These are phyloP conservation scores for Auriscalpium orientale DNA, from an alignment of 768 basidiomycete genomes.

Conservation along the genomic window DNA sequence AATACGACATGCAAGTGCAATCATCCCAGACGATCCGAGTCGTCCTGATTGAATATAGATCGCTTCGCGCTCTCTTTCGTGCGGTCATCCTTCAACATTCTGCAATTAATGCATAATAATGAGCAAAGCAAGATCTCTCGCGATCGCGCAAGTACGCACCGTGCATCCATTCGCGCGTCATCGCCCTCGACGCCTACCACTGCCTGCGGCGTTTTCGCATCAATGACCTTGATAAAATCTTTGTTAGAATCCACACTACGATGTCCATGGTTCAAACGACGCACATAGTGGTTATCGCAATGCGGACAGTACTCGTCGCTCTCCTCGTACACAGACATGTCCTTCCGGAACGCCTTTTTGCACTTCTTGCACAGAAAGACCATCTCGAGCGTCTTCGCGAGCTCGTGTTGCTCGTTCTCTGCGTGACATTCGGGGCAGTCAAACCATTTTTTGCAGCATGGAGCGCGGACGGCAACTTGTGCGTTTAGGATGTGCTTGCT, in stretches of 20 bases:
- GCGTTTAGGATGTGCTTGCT: slow-evolving; percentile 97
- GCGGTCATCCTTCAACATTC: slow-evolving; percentile 89
- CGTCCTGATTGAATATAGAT: slow-evolving; percentile 42
- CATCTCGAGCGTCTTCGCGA: slow-evolving; percentile 80
- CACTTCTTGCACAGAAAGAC: slow-evolving; percentile 80
- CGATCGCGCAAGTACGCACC: slow-evolving; percentile 48
- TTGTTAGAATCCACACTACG: not conserved
- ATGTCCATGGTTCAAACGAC: slow-evolving; percentile 22
- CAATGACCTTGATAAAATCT: slow-evolving; percentile 57
- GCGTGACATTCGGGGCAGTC: slow-evolving; percentile 96
- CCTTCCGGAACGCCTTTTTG: slow-evolving; percentile 95
- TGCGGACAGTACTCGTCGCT: slow-evolving; percentile 98
- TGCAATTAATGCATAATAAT: slow-evolving; percentile 22
- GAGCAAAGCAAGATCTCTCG: not conserved
- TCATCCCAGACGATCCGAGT: slow-evolving; percentile 38
- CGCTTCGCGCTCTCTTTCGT: slow-evolving; percentile 43
- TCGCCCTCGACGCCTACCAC: slow-evolving; percentile 85
- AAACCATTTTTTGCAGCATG: slow-evolving; percentile 97
- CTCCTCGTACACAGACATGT: slow-evolving; percentile 88
- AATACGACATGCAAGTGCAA: no score
- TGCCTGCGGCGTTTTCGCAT: slow-evolving; percentile 86
- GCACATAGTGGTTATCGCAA: slow-evolving; percentile 96
- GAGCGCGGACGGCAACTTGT: slow-evolving; percentile 91
- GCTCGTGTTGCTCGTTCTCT: slow-evolving; percentile 65
- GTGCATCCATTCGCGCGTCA: slow-evolving; percentile 78